Percentiles rank a stretch among this genome's conserved stretches.
Evolutionary conservation across 441 rosid species (phyloP).

Genomic region (Adansonia madagascariensis): DNA sequence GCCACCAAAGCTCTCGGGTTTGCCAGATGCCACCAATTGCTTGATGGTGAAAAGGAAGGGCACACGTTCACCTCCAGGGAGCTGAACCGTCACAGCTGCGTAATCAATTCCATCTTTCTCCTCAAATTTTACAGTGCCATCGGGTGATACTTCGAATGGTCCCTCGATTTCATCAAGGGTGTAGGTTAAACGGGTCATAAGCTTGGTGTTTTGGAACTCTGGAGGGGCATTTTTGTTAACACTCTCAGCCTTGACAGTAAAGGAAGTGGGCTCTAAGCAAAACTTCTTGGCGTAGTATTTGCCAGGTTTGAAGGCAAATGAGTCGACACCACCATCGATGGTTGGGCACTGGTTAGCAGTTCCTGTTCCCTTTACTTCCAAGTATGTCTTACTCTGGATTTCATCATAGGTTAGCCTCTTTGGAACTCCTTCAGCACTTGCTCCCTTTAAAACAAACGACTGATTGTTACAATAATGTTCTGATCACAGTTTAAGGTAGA

Average conservation of each 20-base stretch:
- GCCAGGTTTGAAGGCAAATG: slow-evolving; percentile 73
- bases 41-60: slow-evolving; percentile 89
- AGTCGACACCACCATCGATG: slow-evolving; percentile 66
- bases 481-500: too few relatives aligned
- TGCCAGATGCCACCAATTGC: slow-evolving; percentile 77
- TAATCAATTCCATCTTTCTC: slow-evolving; percentile 90
- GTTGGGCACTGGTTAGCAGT: slow-evolving; percentile 90
- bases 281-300: slow-evolving; percentile 76
- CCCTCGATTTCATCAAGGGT: slow-evolving; percentile 93
- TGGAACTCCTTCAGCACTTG: neutral
- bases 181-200: slow-evolving; percentile 93
- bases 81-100: slow-evolving; percentile 84
- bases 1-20: slow-evolving; percentile 73
- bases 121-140: slow-evolving; percentile 63
- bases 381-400: slow-evolving; percentile 80
- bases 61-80: slow-evolving; percentile 86
- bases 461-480: too few relatives aligned
- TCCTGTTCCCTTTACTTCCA: slow-evolving; percentile 89
- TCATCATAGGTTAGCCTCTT: neutral
- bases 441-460: neutral
- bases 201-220: slow-evolving; percentile 80
- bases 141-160: slow-evolving; percentile 71
- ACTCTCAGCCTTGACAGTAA: slow-evolving; percentile 80
- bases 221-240: slow-evolving; percentile 70
- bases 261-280: slow-evolving; percentile 88